Evolutionary conservation across 768 basidiomycete genomes (phyloP).

Genomic region (Hygrocybe punicea): DNA sequence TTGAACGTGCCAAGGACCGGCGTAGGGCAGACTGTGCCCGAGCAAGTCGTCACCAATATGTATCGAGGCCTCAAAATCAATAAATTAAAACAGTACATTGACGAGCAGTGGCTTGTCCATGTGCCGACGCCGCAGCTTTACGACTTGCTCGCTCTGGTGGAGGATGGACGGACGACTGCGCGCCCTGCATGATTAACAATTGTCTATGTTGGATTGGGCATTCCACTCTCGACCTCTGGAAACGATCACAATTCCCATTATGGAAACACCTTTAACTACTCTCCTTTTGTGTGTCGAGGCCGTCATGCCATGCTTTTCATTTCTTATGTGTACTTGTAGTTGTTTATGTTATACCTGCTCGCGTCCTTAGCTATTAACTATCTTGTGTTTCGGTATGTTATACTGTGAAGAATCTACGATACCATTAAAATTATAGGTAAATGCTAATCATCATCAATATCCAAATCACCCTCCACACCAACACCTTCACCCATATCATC

Average conservation of each 20-base stretch:
- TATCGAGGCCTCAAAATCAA: neutral
- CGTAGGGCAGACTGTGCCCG: neutral
- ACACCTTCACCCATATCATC: slow-evolving; percentile 65
- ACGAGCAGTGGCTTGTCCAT: slow-evolving; percentile 4
- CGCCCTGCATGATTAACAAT: neutral
- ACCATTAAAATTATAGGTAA: too few species aligned
- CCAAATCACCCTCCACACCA: slow-evolving; percentile 69
- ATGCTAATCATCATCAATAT: slow-evolving; percentile 56
- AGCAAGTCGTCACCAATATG: neutral
- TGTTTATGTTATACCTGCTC: too few species aligned
- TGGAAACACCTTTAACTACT: too few species aligned
- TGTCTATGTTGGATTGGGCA: too few species aligned
- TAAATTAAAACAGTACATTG: neutral
- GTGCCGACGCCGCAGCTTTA: slow-evolving; percentile 6
- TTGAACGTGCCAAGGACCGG: neutral
- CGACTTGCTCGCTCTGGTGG: neutral
- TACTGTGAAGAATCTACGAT: too few species aligned
- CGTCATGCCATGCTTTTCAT: too few species aligned
- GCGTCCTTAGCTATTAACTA: too few species aligned
- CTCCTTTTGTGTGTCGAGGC: too few species aligned
- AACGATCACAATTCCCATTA: too few species aligned
- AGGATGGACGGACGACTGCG: neutral
- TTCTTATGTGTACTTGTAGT: too few species aligned
- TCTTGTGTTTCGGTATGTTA: neutral
- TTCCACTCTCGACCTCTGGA: too few species aligned